Conservation (phyloP, 352 stramenopile genomes). For the Globisporangium sylvaticum region DNA sequence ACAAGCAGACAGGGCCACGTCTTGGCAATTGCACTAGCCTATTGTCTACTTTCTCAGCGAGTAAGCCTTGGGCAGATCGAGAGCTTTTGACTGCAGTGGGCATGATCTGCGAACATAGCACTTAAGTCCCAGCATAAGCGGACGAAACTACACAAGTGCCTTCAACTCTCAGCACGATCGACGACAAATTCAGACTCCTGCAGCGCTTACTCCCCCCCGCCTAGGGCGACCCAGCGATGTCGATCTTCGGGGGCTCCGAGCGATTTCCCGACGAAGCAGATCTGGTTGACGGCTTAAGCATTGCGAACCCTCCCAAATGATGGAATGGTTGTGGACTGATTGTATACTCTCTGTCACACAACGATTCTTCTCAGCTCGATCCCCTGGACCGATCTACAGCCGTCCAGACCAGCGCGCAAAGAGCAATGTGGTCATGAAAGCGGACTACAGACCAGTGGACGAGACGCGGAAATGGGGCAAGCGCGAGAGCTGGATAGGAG, state of each 20-base stretch:
- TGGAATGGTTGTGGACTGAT: background rate
- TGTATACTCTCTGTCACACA: background rate
- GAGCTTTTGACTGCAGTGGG: background rate
- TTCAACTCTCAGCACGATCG: background rate
- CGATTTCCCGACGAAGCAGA: conserved; percentile 68
- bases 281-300: conserved; percentile 14
- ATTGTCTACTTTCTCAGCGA: background rate
- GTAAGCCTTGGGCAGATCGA: background rate
- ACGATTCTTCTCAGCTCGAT: conserved; percentile 30
- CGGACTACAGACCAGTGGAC: conserved; percentile 61
- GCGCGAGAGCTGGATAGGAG: conserved; percentile 81
- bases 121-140: background rate
- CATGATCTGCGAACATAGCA: background rate
- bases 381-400: conserved; percentile 71
- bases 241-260: conserved; percentile 78
- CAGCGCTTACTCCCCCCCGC: background rate
- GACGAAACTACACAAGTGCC: background rate
- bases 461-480: conserved; percentile 66
- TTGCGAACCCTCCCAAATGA: background rate
- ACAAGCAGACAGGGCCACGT: background rate
- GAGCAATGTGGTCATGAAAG: conserved; percentile 68
- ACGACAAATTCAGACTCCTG: background rate
- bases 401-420: conserved; percentile 53
- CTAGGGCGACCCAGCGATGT: conserved; percentile 26
- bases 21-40: background rate